These are phyloP conservation scores for Maudiozyma serrabonitensis DNA, from an alignment of 805 yeast species.

Conservation along the genomic window DNA sequence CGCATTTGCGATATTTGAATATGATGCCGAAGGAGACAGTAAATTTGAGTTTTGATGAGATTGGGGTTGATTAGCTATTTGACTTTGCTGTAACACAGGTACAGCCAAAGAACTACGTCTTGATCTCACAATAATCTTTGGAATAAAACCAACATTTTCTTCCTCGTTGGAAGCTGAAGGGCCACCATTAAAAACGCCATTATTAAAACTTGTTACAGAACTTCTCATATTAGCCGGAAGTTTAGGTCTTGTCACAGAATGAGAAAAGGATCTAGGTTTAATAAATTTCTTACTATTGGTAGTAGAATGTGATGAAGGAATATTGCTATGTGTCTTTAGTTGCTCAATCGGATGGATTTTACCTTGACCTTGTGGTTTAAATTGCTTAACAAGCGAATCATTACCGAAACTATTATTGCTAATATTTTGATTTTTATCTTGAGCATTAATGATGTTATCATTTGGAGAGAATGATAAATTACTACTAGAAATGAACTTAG, in stretches of 20 bases:
- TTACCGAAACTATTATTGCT: background rate
- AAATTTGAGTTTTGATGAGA: background rate
- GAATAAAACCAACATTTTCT: slow-evolving; percentile 28
- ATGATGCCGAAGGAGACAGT: slow-evolving; percentile 1
- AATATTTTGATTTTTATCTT: background rate
- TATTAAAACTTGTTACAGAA: background rate
- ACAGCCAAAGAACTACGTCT: slow-evolving; percentile 25
- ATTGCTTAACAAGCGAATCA: background rate
- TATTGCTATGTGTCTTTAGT: background rate
- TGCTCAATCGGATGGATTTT: background rate
- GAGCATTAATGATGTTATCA: background rate
- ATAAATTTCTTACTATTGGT: slow-evolving; percentile 7
- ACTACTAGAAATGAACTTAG: background rate
- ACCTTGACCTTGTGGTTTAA: background rate
- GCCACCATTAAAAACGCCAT: background rate
- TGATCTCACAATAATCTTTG: slow-evolving; percentile 28
- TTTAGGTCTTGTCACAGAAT: slow-evolving; percentile 16
- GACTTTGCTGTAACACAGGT: background rate
- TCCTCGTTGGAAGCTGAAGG: slow-evolving; percentile 10
- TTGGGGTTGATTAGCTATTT: background rate
- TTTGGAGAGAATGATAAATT: background rate
- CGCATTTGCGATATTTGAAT: slow-evolving; percentile 1
- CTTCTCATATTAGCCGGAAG: background rate
- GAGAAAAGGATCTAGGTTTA: slow-evolving; percentile 28
- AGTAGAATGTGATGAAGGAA: background rate